Conservation (phyloP, 1,139 yeast genomes). For the Nakaseomyces glabratus region DNA sequence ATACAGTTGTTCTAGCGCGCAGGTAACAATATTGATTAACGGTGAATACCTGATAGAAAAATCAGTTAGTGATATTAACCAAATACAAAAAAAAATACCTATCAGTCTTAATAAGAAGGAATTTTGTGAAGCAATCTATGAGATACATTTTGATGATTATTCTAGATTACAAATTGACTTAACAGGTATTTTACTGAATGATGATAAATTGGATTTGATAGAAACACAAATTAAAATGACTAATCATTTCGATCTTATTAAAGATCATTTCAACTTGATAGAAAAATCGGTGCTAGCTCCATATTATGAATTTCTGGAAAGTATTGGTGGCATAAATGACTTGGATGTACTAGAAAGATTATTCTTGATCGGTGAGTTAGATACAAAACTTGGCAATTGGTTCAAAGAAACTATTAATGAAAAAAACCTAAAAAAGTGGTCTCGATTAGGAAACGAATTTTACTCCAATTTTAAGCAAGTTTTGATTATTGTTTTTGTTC, state of each 20-base stretch:
- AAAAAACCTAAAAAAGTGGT: slow-evolving; percentile 55
- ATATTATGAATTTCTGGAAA: slow-evolving; percentile 1
- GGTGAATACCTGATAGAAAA: slow-evolving; percentile 12
- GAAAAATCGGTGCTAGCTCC: slow-evolving; percentile 3
- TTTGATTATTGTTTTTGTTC: slow-evolving; percentile 34
- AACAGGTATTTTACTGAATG: neutral
- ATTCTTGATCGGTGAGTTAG: slow-evolving; percentile 17
- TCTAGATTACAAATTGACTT: neutral
- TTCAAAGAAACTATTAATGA: slow-evolving; percentile 51
- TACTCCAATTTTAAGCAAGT: slow-evolving; percentile 21
- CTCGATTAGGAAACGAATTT: slow-evolving; percentile 36
- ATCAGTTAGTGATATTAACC: slow-evolving; percentile 5
- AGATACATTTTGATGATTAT: neutral
- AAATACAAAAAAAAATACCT: neutral
- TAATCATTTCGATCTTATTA: neutral
- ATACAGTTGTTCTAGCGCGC: slow-evolving; percentile 9
- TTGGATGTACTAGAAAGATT: slow-evolving; percentile 7
- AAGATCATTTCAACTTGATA: slow-evolving; percentile 1
- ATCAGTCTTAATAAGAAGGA: neutral
- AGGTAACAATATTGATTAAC: slow-evolving; percentile 11
- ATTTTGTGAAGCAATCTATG: neutral
- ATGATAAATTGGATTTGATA: neutral
- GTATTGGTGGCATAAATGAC: neutral
- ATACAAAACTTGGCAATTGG: slow-evolving; percentile 38
- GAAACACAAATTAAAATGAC: slow-evolving; percentile 1